Percentiles rank a stretch among this genome's conserved stretches.
These are phyloP conservation scores for Isoetes engelmannii DNA, from an alignment of 83 land plant species.

Conservation along the genomic window DNA sequence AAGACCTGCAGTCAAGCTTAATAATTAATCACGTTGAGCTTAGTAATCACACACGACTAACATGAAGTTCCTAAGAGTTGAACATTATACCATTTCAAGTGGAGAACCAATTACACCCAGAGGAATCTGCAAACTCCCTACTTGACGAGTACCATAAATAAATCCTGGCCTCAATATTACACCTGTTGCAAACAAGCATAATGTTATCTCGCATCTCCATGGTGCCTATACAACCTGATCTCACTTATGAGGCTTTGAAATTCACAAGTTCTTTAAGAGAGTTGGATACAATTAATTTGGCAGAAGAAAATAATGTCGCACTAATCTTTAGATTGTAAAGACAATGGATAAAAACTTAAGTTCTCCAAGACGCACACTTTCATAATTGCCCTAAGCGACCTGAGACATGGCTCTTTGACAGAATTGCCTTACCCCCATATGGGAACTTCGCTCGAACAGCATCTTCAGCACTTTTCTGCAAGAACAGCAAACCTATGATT, in stretches of 20 bases:
- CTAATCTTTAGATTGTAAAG: too few relatives aligned
- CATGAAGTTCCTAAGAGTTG: not conserved
- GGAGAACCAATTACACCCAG: slow-evolving; percentile 77
- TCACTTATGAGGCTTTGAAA: too few relatives aligned
- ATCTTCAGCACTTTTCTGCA: slow-evolving; percentile 75
- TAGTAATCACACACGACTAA: not conserved
- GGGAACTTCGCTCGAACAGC: slow-evolving; percentile 61
- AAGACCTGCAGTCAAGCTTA: slow-evolving; percentile 40
- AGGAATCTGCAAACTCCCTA: slow-evolving; percentile 83
- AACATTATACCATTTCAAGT: slow-evolving; percentile 51
- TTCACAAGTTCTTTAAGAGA: too few relatives aligned
- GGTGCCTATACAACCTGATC: too few relatives aligned
- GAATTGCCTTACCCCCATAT: slow-evolving; percentile 54
- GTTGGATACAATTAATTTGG: too few relatives aligned
- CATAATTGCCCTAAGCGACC: not conserved
- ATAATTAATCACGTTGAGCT: not conserved
- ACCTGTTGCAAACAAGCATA: slow-evolving; percentile 33
- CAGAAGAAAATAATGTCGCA: too few relatives aligned
- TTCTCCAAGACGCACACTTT: too few relatives aligned
- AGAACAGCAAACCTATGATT: not conserved
- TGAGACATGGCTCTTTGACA: not conserved
- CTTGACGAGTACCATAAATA: slow-evolving; percentile 84
- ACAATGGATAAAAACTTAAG: too few relatives aligned
- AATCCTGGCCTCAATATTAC: slow-evolving; percentile 91
- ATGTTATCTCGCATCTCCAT: too few relatives aligned